phyloP scores from a whole-genome alignment of 2,329 filamentous ascomycete species.

The Fusarium multiceps region DNA sequence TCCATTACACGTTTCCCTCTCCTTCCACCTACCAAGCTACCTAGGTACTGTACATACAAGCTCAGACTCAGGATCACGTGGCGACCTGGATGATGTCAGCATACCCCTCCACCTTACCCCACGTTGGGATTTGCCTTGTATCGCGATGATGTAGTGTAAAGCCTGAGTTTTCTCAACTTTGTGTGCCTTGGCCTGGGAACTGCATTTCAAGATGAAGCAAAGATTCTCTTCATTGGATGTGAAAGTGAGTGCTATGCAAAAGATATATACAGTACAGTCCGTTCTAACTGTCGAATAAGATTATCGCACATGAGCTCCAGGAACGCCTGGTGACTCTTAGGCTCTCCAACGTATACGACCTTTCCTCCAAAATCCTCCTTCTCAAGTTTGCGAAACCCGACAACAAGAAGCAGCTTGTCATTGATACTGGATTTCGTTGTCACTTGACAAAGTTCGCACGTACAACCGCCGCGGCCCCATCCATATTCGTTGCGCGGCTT shows the following conservation, averaged over 20 bases:
- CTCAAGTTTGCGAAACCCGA: slow-evolving; percentile 95
- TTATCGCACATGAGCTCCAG: slow-evolving; percentile 93
- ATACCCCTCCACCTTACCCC: slow-evolving; percentile 37
- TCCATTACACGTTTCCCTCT: not conserved
- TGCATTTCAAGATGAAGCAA: slow-evolving; percentile 73
- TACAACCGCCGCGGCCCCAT: slow-evolving; percentile 85
- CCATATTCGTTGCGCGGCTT: slow-evolving; percentile 83
- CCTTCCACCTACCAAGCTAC: not conserved
- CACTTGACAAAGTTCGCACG: slow-evolving; percentile 93
- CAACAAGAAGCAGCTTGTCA: slow-evolving; percentile 86
- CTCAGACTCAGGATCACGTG: slow-evolving; percentile 26
- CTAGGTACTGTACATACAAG: not conserved
- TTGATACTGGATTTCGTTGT: slow-evolving; percentile 96
- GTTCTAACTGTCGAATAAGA: slow-evolving; percentile 60
- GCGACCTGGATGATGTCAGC: slow-evolving; percentile 27
- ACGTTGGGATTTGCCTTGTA: slow-evolving; percentile 9
- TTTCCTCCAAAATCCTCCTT: slow-evolving; percentile 94
- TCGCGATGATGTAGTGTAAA: slow-evolving; percentile 28
- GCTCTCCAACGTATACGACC: slow-evolving; percentile 93
- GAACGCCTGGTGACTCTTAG: slow-evolving; percentile 79
- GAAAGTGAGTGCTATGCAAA: slow-evolving; percentile 60
- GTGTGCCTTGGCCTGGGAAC: slow-evolving; percentile 8
- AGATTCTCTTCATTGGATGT: slow-evolving; percentile 83
- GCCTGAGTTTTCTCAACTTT: slow-evolving; percentile 24
- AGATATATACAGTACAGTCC: not conserved